Conservation (phyloP, 179 eudicot genomes). For the Silene noctiflora region DNA sequence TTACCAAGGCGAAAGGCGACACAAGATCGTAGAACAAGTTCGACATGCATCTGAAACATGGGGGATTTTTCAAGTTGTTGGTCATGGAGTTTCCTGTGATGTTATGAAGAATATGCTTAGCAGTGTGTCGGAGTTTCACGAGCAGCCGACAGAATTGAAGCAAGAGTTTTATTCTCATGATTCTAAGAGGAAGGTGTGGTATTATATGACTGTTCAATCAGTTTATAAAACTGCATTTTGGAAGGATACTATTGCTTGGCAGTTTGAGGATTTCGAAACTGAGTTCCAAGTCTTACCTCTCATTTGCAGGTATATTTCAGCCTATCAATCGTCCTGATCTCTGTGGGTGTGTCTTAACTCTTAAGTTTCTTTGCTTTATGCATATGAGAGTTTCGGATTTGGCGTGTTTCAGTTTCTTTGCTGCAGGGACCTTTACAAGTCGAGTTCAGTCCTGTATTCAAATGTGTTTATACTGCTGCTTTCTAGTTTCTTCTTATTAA, state of each 20-base stretch:
- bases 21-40: conserved; percentile 20
- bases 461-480: no score
- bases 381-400: no score
- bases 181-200: conserved; percentile 27
- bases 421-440: no score
- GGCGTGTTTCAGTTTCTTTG: no score
- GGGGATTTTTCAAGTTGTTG: conserved; percentile 38
- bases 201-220: conserved; percentile 22
- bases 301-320: conserved; percentile 37
- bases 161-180: conserved; percentile 36
- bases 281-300: conserved; percentile 40
- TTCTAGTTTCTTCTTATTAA: no score
- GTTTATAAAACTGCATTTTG: conserved; percentile 28
- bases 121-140: conserved; percentile 39
- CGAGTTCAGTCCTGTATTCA: no score
- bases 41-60: conserved; percentile 33
- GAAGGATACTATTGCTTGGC: conserved; percentile 43
- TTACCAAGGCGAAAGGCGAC: conserved; percentile 19
- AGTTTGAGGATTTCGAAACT: conserved; percentile 25
- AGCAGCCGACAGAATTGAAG: conserved; percentile 47
- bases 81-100: conserved; percentile 38
- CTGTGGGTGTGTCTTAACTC: no score
- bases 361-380: no score
- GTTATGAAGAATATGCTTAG: conserved; percentile 36
- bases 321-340: no score